Percentiles rank a stretch among this genome's conserved stretches.
phyloP scores from a whole-genome alignment of 805 yeast species.

The Saturnispora quitensis region DNA sequence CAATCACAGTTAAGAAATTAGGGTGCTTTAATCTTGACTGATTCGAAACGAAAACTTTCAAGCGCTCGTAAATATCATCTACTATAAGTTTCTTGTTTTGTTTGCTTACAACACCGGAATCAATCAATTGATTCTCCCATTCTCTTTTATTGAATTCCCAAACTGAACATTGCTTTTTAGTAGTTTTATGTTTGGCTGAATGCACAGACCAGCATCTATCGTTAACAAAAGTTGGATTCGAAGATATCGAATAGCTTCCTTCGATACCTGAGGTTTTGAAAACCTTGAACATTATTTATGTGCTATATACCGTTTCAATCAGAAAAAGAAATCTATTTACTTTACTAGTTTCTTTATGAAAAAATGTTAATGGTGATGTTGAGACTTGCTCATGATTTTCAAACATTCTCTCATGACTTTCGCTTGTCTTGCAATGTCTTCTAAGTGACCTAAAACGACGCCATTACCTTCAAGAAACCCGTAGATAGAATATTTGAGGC shows the following conservation, averaged over 20 bases:
- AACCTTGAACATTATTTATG: slow-evolving; percentile 38
- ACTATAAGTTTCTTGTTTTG: slow-evolving; percentile 41
- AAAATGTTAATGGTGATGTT: background rate
- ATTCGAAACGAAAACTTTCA: slow-evolving; percentile 60
- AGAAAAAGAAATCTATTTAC: background rate
- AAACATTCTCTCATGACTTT: slow-evolving; percentile 66
- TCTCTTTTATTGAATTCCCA: slow-evolving; percentile 79
- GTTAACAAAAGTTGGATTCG: slow-evolving; percentile 54
- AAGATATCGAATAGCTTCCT: slow-evolving; percentile 57
- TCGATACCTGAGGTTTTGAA: slow-evolving; percentile 53
- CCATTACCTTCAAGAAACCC: slow-evolving; percentile 76
- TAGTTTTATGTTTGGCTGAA: slow-evolving; percentile 67
- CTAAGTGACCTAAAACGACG: slow-evolving; percentile 58
- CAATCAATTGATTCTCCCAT: slow-evolving; percentile 46
- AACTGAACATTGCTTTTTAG: slow-evolving; percentile 63
- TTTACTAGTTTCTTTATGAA: background rate
- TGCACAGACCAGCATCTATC: slow-evolving; percentile 79
- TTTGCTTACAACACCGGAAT: slow-evolving; percentile 40
- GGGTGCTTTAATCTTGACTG: slow-evolving; percentile 86
- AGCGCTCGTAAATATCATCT: slow-evolving; percentile 55
- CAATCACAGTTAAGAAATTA: slow-evolving; percentile 69
- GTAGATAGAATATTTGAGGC: slow-evolving; percentile 72
- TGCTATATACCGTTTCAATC: background rate
- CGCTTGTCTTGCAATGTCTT: slow-evolving; percentile 74
- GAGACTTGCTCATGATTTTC: slow-evolving; percentile 34